phyloP scores from a whole-genome alignment of 805 yeast species.

The Wickerhamiella qilinensis region DNA sequence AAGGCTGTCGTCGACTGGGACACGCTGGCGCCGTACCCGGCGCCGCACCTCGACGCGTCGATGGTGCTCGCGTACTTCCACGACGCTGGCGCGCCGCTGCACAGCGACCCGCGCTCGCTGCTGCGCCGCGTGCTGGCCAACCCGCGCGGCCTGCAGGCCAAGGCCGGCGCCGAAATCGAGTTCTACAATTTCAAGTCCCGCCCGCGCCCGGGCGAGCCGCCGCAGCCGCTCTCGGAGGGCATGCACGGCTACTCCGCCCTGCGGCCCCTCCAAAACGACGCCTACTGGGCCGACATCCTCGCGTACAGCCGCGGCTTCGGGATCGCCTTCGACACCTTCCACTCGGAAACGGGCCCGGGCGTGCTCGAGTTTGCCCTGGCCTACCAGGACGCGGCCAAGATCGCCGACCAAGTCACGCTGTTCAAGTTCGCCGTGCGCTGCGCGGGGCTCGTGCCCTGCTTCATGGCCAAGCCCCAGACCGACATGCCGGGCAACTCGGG shows the following conservation, averaged over 20 bases:
- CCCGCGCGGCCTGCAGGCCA: constrained; percentile 2
- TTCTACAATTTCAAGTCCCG: constrained; percentile 20
- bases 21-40: constrained; percentile 14
- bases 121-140: constrained; percentile 8
- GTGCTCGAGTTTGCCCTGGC: constrained; percentile 23
- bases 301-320: constrained; percentile 12
- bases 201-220: constrained; percentile 8
- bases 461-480: constrained; percentile 24
- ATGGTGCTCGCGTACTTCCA: constrained; percentile 18
- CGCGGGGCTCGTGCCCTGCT: constrained; percentile 19
- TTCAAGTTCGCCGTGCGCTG: constrained; percentile 21
- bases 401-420: constrained; percentile 20
- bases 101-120: constrained; percentile 21
- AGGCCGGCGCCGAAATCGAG: constrained; percentile 22
- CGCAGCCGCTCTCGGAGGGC: constrained; percentile 20
- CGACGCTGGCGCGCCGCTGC: constrained; percentile 13
- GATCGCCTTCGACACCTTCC: constrained; percentile 21
- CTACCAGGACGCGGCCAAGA: constrained; percentile 15
- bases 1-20: constrained; percentile 16
- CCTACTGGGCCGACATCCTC: constrained; percentile 17
- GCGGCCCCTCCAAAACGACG: constrained; percentile 18
- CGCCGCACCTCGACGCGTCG: constrained; percentile 14
- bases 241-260: constrained; percentile 24
- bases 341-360: constrained; percentile 24
- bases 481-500: constrained; percentile 24